Conservation (phyloP, 2,329 filamentous ascomycete genomes). For the Pezizomycotina sp. region DNA sequence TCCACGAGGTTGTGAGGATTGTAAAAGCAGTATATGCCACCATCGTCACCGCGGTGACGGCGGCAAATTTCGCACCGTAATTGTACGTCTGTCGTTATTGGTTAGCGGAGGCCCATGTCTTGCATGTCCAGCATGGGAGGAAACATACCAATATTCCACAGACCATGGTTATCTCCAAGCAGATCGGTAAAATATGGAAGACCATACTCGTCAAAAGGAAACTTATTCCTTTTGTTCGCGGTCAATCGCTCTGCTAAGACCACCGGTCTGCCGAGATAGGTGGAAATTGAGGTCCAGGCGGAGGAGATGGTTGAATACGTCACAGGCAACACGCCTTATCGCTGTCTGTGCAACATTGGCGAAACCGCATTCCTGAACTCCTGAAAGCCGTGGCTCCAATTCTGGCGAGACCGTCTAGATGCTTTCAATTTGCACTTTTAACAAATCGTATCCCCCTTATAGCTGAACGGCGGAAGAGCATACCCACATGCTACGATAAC, state of each 20-base stretch:
- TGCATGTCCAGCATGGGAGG: background rate
- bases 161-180: conserved; percentile 84
- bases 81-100: conserved; percentile 58
- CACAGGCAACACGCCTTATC: conserved; percentile 74
- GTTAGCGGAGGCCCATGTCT: conserved; percentile 8
- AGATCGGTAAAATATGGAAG: conserved; percentile 87
- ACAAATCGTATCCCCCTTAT: no score
- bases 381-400: conserved; percentile 83
- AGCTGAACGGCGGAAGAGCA: conserved; percentile 4
- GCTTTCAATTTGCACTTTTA: conserved; percentile 20
- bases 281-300: conserved; percentile 87
- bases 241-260: conserved; percentile 83
- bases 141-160: conserved; percentile 62
- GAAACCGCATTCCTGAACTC: conserved; percentile 94
- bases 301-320: conserved; percentile 82
- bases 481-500: conserved; percentile 74
- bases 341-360: conserved; percentile 94
- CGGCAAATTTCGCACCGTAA: conserved; percentile 80
- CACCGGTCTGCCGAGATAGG: conserved; percentile 82
- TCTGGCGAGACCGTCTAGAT: conserved; percentile 58
- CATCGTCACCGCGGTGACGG: conserved; percentile 83
- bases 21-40: conserved; percentile 90
- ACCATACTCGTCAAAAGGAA: conserved; percentile 96
- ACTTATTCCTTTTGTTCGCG: conserved; percentile 94
- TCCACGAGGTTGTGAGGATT: conserved; percentile 89